phyloP scores from a whole-genome alignment of 805 yeast species.

The Danielozyma ontarioensis region DNA sequence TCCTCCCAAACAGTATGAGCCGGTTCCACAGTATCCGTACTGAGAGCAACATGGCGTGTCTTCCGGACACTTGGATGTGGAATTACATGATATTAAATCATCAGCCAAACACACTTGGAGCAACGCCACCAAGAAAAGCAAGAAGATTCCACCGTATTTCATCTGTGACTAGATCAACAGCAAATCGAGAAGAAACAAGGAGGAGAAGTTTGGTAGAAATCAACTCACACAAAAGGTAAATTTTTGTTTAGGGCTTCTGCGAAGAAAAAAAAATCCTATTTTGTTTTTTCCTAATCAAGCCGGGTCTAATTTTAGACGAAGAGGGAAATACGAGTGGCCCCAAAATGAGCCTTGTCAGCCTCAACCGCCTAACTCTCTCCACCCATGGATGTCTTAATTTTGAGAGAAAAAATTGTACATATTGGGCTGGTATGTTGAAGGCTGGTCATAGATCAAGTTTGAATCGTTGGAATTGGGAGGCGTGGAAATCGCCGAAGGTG shows the following conservation, averaged over 20 bases:
- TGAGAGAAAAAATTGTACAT: constrained; percentile 40
- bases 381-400: constrained; percentile 14
- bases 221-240: no score
- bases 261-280: background rate
- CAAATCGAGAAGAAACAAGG: no score
- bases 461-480: no score
- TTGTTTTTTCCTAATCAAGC: background rate
- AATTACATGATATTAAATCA: constrained; percentile 40
- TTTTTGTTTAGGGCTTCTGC: no score
- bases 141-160: background rate
- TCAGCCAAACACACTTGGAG: constrained; percentile 1
- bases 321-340: no score
- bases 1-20: constrained; percentile 75
- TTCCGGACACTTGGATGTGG: constrained; percentile 63
- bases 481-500: no score
- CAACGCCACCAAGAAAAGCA: background rate
- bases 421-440: constrained; percentile 43
- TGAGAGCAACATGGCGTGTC: constrained; percentile 80
- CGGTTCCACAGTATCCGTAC: constrained; percentile 77
- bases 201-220: background rate
- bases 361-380: background rate
- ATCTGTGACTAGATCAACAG: no score
- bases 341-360: no score
- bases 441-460: constrained; percentile 26
- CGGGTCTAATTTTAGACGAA: no score